phyloP scores from a whole-genome alignment of 73 alveolate genomes.

The Tetrahymena borealis region DNA sequence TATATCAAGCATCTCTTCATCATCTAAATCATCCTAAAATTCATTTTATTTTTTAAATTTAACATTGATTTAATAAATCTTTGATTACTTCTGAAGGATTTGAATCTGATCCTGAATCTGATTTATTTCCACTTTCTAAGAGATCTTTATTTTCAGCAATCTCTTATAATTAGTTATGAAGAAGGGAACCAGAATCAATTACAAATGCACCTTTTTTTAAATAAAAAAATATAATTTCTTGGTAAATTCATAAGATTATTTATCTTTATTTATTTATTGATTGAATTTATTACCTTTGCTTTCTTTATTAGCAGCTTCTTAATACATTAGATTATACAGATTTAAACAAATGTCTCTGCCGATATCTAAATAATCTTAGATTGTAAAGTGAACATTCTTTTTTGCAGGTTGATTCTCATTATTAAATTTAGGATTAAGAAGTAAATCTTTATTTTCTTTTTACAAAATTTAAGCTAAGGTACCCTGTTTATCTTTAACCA shows the following conservation, averaged over 20 bases:
- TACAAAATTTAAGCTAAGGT: not conserved
- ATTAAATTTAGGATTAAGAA: not conserved
- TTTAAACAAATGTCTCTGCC: constrained; percentile 17
- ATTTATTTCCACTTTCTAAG: constrained; percentile 23
- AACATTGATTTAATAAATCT: not conserved
- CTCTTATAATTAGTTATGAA: not conserved
- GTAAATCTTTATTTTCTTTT: not conserved
- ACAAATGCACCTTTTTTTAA: not conserved
- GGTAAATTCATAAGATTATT: too few relatives aligned
- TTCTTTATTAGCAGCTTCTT: constrained; percentile 6
- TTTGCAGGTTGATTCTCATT: not conserved
- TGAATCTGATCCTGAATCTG: constrained; percentile 35
- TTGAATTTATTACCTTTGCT: not conserved
- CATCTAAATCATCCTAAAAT: not conserved
- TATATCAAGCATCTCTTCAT: not conserved
- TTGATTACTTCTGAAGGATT: constrained; percentile 20
- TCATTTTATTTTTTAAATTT: not conserved
- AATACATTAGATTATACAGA: constrained; percentile 7
- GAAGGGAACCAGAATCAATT: not conserved
- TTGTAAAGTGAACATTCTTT: constrained; percentile 3
- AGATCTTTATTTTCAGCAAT: constrained; percentile 14
- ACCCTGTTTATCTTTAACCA: not conserved
- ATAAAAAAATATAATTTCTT: not conserved
- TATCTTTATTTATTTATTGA: too few relatives aligned
- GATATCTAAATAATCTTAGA: constrained; percentile 24